Evolutionary conservation across 805 yeast genomes (phyloP).

Genomic region (Wickerhamomyces tratensis): DNA sequence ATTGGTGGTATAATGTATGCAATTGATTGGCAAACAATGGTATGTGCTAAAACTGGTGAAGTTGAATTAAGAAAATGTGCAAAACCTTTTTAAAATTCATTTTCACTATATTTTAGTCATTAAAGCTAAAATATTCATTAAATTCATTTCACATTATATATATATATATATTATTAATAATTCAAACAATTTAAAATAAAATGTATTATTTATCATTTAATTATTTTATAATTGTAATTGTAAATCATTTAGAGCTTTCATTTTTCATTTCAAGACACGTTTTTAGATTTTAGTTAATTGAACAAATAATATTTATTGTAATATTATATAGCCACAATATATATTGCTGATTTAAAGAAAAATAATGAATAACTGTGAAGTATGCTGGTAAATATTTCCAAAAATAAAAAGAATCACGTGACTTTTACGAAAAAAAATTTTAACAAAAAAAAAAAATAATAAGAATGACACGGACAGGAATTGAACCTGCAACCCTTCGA

Average conservation of each 20-base stretch:
- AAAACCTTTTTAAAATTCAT: constrained; percentile 48
- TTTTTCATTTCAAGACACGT: no score
- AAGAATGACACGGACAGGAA: constrained; percentile 71
- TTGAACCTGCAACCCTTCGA: constrained; percentile 85
- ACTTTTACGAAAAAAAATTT: background rate
- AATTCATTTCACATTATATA: no score
- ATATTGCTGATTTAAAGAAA: no score
- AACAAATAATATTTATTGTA: no score
- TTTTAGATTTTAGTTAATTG: no score
- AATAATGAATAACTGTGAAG: background rate
- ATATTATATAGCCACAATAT: no score
- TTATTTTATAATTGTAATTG: no score
- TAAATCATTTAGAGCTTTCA: no score
- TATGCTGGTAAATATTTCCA: no score
- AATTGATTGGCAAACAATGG: constrained; percentile 94
- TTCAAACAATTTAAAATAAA: no score
- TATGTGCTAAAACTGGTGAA: constrained; percentile 63
- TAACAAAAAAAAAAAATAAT: constrained; percentile 19
- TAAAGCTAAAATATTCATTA: background rate
- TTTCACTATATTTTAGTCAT: background rate
- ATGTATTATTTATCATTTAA: no score
- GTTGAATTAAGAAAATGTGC: constrained; percentile 85
- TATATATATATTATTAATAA: no score
- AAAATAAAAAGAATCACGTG: background rate
- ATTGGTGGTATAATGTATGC: constrained; percentile 80